phyloP scores from a whole-genome alignment of 371 early-diverging fungal genomes.

The Mycotypha africana region DNA sequence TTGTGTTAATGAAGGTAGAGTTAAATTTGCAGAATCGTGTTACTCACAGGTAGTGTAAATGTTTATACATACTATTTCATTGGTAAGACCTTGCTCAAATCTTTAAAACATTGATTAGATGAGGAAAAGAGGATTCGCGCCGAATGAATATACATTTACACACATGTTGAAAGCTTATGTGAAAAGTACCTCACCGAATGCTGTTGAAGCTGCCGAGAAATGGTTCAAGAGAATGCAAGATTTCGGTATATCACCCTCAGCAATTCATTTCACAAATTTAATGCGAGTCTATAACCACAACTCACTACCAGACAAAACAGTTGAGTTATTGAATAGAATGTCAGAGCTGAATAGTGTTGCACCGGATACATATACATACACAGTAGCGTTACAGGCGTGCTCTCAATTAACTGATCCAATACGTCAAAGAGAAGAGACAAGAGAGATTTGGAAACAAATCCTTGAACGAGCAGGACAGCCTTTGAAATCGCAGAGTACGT shows the following conservation, averaged over 20 bases:
- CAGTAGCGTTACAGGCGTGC: slow-evolving; percentile 15
- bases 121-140: slow-evolving; percentile 24
- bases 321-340: slow-evolving; percentile 8
- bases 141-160: slow-evolving; percentile 33
- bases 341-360: not conserved
- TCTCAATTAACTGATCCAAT: not conserved
- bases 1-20: slow-evolving; percentile 17
- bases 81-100: not conserved
- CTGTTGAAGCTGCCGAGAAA: slow-evolving; percentile 18
- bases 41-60: slow-evolving; percentile 13
- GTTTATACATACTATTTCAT: not conserved
- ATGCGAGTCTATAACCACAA: slow-evolving; percentile 19
- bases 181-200: slow-evolving; percentile 21
- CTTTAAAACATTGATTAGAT: no score
- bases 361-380: slow-evolving; percentile 23
- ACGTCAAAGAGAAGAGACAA: no score
- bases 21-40: slow-evolving; percentile 13
- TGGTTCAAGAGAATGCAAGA: slow-evolving; percentile 16
- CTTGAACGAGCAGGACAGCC: not conserved
- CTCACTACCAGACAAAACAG: slow-evolving; percentile 3
- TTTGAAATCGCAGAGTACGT: not conserved
- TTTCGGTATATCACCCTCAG: slow-evolving; percentile 14
- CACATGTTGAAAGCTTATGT: slow-evolving; percentile 16
- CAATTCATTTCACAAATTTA: slow-evolving; percentile 26
- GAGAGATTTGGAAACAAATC: slow-evolving; percentile 2